Conservation (phyloP, 495 filamentous ascomycete species). For the Talaromyces proteolyticus region DNA sequence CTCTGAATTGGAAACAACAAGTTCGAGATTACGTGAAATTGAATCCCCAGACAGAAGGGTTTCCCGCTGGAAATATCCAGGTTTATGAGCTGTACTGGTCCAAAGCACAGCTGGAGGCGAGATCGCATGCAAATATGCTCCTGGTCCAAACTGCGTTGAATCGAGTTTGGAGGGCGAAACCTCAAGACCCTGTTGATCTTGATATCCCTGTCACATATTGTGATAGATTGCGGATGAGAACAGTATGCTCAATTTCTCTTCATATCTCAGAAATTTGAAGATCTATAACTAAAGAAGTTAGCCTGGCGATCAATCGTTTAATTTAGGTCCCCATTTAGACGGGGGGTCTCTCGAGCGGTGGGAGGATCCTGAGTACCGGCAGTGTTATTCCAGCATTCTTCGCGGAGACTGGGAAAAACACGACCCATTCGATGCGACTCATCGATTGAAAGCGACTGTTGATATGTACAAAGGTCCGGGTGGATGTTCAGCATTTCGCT, state of each 20-base stretch:
- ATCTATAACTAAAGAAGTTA: not conserved
- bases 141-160: constrained; percentile 56
- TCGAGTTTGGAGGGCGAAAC: constrained; percentile 56
- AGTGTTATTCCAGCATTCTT: constrained; percentile 4
- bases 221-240: constrained; percentile 63
- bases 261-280: not conserved
- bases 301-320: constrained; percentile 1
- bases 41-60: constrained; percentile 38
- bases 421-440: constrained; percentile 3
- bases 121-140: constrained; percentile 59
- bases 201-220: constrained; percentile 64
- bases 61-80: constrained; percentile 46
- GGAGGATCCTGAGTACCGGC: constrained; percentile 6
- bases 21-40: constrained; percentile 47
- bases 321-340: constrained; percentile 6
- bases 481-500: constrained; percentile 5
- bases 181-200: constrained; percentile 31
- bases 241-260: not conserved
- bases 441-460: not conserved
- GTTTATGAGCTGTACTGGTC: constrained; percentile 82
- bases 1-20: constrained; percentile 49
- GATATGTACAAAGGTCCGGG: constrained; percentile 7
- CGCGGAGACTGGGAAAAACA: constrained; percentile 8
- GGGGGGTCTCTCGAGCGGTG: constrained; percentile 7
- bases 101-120: constrained; percentile 56